Evolutionary conservation across 164 flowering plant species (phyloP).

Genomic region (Vitis rotundifolia): DNA sequence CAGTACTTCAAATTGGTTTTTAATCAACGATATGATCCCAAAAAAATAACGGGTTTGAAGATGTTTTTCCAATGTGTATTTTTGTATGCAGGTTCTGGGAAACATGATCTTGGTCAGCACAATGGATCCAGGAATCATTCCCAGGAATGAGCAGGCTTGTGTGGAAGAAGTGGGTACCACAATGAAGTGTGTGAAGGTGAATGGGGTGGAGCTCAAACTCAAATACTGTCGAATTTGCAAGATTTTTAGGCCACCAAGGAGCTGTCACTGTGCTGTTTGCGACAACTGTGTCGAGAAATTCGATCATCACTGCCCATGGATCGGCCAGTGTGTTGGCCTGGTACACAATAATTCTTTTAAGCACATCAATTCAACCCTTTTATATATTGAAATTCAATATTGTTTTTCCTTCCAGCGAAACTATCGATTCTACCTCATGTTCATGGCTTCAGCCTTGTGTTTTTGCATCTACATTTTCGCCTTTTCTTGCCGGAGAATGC

Average conservation of each 20-base stretch:
- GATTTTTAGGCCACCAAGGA: constrained; percentile 54
- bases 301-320: constrained; percentile 68
- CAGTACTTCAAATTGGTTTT: constrained; percentile 13
- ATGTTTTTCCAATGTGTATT: too few relatives aligned
- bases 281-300: constrained; percentile 63
- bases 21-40: too few relatives aligned
- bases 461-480: constrained; percentile 36
- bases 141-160: constrained; percentile 27
- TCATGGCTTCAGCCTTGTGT: constrained; percentile 28
- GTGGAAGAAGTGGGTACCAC: constrained; percentile 23
- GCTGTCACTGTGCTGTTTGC: constrained; percentile 58
- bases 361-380: too few relatives aligned
- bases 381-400: background rate
- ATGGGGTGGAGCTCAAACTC: constrained; percentile 46
- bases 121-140: constrained; percentile 56
- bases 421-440: constrained; percentile 43
- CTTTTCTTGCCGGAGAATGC: constrained; percentile 42
- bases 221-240: constrained; percentile 51
- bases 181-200: constrained; percentile 33
- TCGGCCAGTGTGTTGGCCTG: constrained; percentile 55
- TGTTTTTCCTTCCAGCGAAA: constrained; percentile 38
- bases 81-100: constrained; percentile 38
- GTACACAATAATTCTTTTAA: constrained; percentile 17
- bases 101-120: constrained; percentile 42
- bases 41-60: too few relatives aligned